A percentile compares a stretch with the other conserved stretches of the same genome.
Conservation (phyloP, 2,329 filamentous ascomycete genomes). For the Pseudocercospora fijiensis region DNA sequence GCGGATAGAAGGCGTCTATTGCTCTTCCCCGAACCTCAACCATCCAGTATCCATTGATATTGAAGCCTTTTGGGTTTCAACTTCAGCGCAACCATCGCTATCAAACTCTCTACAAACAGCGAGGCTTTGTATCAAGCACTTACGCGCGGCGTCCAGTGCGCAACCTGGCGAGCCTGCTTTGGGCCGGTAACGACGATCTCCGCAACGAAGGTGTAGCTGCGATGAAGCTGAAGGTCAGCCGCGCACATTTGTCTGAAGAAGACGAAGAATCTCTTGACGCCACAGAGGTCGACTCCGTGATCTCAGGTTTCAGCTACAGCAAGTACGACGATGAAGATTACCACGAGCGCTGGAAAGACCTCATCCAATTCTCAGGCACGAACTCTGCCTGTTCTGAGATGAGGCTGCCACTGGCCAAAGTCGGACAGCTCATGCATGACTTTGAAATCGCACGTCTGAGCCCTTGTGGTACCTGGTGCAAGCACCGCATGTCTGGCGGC, state of each 20-base stretch:
- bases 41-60: background rate
- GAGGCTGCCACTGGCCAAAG: background rate
- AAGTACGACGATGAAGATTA: background rate
- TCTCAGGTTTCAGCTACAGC: background rate
- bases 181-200: background rate
- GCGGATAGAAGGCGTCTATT: conserved; percentile 8
- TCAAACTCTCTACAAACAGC: background rate
- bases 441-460: background rate
- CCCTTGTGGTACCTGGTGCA: background rate
- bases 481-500: background rate
- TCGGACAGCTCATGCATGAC: background rate
- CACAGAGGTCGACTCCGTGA: background rate
- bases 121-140: background rate
- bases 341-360: background rate
- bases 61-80: background rate
- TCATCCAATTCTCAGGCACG: background rate
- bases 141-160: background rate
- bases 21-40: background rate
- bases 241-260: no score
- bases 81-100: background rate
- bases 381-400: background rate
- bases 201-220: background rate
- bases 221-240: background rate
- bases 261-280: background rate
- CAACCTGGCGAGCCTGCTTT: background rate